Percentiles rank a stretch among this genome's conserved stretches.
Conservation (phyloP, 805 yeast species). For the Metschnikowia cubensis region DNA sequence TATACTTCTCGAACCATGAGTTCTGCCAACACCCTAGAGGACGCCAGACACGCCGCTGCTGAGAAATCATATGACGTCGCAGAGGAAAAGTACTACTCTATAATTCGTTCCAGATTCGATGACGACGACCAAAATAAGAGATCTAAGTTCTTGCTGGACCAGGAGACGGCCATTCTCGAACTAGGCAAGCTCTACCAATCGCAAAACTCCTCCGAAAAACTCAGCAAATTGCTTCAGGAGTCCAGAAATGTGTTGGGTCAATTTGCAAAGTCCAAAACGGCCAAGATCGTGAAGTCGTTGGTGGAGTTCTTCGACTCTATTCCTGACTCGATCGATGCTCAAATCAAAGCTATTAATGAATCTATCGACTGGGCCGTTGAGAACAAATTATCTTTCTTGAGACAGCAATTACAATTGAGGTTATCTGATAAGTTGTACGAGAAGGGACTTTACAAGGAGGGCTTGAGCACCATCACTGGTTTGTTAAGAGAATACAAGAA, state of each 20-base stretch:
- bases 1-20: slow-evolving; percentile 16
- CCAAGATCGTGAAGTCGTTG: slow-evolving; percentile 78
- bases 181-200: slow-evolving; percentile 68
- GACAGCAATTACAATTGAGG: slow-evolving; percentile 84
- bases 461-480: slow-evolving; percentile 66
- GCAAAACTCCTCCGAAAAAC: slow-evolving; percentile 44
- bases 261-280: slow-evolving; percentile 91
- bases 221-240: slow-evolving; percentile 58
- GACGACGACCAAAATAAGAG: slow-evolving; percentile 21
- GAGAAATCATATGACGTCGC: slow-evolving; percentile 52
- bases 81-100: slow-evolving; percentile 52
- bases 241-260: slow-evolving; percentile 70
- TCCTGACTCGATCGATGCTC: slow-evolving; percentile 61
- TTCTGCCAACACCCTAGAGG: slow-evolving; percentile 36
- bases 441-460: slow-evolving; percentile 60
- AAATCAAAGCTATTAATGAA: slow-evolving; percentile 69
- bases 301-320: slow-evolving; percentile 72
- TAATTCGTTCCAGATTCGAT: slow-evolving; percentile 31
- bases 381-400: slow-evolving; percentile 80
- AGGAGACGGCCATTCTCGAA: slow-evolving; percentile 68
- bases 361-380: slow-evolving; percentile 83
- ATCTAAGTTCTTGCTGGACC: slow-evolving; percentile 32
- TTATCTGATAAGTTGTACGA: slow-evolving; percentile 71
- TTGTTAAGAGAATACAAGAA: slow-evolving; percentile 84
- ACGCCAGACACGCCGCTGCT: slow-evolving; percentile 58